Conservation (phyloP, 805 yeast species). For the Candida krabiensis region DNA sequence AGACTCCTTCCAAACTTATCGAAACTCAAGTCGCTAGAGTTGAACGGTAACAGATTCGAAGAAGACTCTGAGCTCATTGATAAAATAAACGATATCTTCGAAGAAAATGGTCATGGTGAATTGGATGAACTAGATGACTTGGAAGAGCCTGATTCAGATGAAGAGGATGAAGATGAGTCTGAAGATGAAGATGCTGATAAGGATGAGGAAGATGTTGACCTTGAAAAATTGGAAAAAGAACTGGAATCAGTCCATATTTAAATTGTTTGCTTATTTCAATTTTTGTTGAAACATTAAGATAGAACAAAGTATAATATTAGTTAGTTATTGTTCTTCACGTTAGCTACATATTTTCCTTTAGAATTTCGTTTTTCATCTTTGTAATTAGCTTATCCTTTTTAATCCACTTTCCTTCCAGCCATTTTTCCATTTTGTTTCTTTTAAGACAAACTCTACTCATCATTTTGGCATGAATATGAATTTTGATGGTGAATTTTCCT, state of each 20-base stretch:
- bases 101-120: slow-evolving; percentile 73
- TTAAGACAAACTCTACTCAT: slow-evolving; percentile 51
- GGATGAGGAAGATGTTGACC: slow-evolving; percentile 46
- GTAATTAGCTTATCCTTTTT: slow-evolving; percentile 59
- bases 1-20: slow-evolving; percentile 57
- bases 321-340: no score
- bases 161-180: slow-evolving; percentile 64
- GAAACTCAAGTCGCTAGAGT: slow-evolving; percentile 64
- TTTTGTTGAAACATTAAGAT: not conserved
- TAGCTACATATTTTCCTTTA: slow-evolving; percentile 6
- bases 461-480: slow-evolving; percentile 49
- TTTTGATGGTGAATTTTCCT: slow-evolving; percentile 34
- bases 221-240: slow-evolving; percentile 52
- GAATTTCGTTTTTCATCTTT: slow-evolving; percentile 33
- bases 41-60: slow-evolving; percentile 90
- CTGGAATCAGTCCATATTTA: slow-evolving; percentile 39
- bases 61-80: slow-evolving; percentile 80
- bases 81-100: slow-evolving; percentile 60
- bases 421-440: slow-evolving; percentile 60
- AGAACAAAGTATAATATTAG: no score
- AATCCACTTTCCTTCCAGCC: slow-evolving; percentile 75
- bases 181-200: slow-evolving; percentile 54
- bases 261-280: not conserved
- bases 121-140: slow-evolving; percentile 92
- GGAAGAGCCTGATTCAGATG: slow-evolving; percentile 77